These are phyloP conservation scores for Russula emetica DNA, from an alignment of 768 basidiomycete genomes.

Conservation along the genomic window DNA sequence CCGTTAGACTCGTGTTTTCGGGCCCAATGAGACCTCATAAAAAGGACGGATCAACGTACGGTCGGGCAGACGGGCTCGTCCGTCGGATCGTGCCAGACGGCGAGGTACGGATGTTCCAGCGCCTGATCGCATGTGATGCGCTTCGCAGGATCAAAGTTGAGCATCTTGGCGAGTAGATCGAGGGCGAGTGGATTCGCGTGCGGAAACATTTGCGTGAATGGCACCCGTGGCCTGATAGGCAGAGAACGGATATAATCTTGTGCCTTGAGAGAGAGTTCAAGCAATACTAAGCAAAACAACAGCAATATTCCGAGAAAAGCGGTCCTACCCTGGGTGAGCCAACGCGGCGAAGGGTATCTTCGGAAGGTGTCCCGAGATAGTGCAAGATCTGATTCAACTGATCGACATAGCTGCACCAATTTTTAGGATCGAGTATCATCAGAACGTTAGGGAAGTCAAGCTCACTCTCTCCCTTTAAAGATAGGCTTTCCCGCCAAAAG, in stretches of 20 bases:
- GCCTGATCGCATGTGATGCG: constrained; percentile 96
- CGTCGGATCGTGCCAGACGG: constrained; percentile 97
- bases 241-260: constrained; percentile 98
- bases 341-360: constrained; percentile 92
- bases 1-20: background rate
- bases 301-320: background rate
- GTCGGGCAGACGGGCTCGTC: constrained; percentile 86
- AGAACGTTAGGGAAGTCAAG: constrained; percentile 20
- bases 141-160: constrained; percentile 95
- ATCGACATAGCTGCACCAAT: constrained; percentile 76
- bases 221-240: constrained; percentile 93
- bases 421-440: constrained; percentile 3
- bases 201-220: constrained; percentile 89
- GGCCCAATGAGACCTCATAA: background rate
- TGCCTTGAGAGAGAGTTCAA: constrained; percentile 49
- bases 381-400: constrained; percentile 98
- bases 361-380: constrained; percentile 95
- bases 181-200: constrained; percentile 91
- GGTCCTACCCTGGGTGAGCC: constrained; percentile 85
- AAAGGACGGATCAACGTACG: constrained; percentile 41
- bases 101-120: constrained; percentile 87
- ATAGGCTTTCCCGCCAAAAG: constrained; percentile 90
- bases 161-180: constrained; percentile 85
- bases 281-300: constrained; percentile 2
- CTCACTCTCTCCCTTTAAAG: constrained; percentile 95